A percentile compares a stretch with the other conserved stretches of the same genome.
phyloP scores from a whole-genome alignment of 2,329 filamentous ascomycete genomes.

The Colletotrichum navitas region DNA sequence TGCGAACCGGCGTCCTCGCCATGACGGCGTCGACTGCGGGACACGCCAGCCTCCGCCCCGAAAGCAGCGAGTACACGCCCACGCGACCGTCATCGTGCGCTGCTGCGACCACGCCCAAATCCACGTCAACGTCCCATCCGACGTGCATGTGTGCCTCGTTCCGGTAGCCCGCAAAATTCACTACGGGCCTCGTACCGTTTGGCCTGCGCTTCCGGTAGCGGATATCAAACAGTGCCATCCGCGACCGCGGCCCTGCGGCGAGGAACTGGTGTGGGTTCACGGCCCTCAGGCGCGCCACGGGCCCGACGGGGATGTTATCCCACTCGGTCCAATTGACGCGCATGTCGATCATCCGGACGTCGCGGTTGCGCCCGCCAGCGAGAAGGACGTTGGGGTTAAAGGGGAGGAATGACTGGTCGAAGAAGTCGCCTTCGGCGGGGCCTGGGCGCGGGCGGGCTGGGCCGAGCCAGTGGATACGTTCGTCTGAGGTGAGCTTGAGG shows the following conservation, averaged over 20 bases:
- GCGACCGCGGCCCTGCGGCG: constrained; percentile 62
- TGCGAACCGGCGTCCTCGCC: constrained; percentile 52
- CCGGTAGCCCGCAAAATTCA: constrained; percentile 63
- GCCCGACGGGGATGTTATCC: constrained; percentile 53
- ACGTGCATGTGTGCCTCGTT: constrained; percentile 63
- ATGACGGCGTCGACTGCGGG: constrained; percentile 46
- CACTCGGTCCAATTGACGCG: constrained; percentile 53
- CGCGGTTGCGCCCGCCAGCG: constrained; percentile 64
- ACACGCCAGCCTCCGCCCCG: constrained; percentile 55
- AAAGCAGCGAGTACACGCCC: constrained; percentile 62
- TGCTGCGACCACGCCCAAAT: constrained; percentile 65
- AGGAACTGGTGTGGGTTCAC: constrained; percentile 64
- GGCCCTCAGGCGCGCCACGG: constrained; percentile 64
- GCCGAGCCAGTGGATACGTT: constrained; percentile 52
- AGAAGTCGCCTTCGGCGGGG: constrained; percentile 53
- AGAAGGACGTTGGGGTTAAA: constrained; percentile 60
- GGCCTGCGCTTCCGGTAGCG: constrained; percentile 54
- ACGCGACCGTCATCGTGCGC: constrained; percentile 65
- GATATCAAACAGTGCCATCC: constrained; percentile 69
- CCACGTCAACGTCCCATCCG: constrained; percentile 64
- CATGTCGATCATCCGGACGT: constrained; percentile 60
- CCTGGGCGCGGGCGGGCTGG: constrained; percentile 44
- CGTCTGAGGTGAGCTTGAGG: constrained; percentile 51
- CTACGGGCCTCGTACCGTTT: constrained; percentile 53
- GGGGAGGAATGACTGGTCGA: constrained; percentile 62